phyloP scores from a whole-genome alignment of 345 rosid genomes.

The Angophora floribunda region DNA sequence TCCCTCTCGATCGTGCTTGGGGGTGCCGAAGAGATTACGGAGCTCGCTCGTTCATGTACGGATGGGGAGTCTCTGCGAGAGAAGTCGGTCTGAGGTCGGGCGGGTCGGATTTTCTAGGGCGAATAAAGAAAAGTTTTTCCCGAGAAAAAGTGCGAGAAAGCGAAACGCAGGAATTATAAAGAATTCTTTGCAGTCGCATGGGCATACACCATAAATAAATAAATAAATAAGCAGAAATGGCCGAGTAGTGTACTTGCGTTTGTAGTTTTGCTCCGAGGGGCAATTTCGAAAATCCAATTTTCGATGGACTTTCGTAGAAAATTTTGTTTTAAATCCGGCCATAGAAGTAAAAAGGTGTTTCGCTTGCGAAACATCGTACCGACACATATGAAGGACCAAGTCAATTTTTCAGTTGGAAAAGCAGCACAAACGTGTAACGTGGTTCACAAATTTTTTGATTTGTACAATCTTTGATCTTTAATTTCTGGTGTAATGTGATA shows the following conservation, averaged over 20 bases:
- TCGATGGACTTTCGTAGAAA: not conserved
- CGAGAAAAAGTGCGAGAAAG: not conserved
- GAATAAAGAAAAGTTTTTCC: not conserved
- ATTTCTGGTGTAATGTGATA: rapidly evolving
- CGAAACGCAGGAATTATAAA: not conserved
- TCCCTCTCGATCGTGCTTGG: not conserved
- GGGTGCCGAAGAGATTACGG: not conserved
- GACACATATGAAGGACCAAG: not conserved
- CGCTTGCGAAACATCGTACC: not conserved
- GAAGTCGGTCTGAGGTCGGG: too few species aligned
- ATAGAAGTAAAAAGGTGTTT: not conserved
- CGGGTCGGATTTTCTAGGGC: not conserved
- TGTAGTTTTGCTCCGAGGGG: not conserved
- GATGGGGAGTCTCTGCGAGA: not conserved
- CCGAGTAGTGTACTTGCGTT: not conserved
- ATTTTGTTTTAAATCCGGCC: not conserved
- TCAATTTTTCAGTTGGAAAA: not conserved
- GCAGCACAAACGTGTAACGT: not conserved
- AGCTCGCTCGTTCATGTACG: not conserved
- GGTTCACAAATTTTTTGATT: too few species aligned
- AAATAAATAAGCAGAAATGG: not conserved
- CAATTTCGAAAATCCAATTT: not conserved
- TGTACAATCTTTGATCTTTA: rapidly evolving
- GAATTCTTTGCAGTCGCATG: not conserved
- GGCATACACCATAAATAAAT: not conserved